Conservation (phyloP, 179 eudicot species). For the Nepenthes alata region DNA sequence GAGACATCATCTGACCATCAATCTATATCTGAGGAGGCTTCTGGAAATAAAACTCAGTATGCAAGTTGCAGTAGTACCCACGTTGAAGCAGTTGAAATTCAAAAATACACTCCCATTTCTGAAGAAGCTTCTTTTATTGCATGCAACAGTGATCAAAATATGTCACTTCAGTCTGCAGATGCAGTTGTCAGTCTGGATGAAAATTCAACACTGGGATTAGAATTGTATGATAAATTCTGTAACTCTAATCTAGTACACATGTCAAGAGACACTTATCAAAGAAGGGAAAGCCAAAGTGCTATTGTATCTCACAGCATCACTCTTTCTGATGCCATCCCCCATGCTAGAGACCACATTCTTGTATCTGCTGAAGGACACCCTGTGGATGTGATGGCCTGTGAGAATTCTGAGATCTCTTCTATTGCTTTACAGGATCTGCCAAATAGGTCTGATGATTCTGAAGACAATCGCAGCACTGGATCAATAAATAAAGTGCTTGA, state of each 20-base stretch:
- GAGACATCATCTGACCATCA: conserved; percentile 17
- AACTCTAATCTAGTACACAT: conserved; percentile 8
- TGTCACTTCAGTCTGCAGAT: conserved; percentile 14
- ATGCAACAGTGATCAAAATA: conserved; percentile 13
- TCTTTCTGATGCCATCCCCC: conserved; percentile 13
- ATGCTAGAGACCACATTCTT: conserved; percentile 17
- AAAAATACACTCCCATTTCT: conserved; percentile 10
- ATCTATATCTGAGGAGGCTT: conserved; percentile 17
- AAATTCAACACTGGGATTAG: conserved; percentile 10
- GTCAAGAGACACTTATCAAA: conserved; percentile 10
- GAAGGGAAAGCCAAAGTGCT: conserved; percentile 10
- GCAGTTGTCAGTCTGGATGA: conserved; percentile 14
- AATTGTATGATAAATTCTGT: conserved; percentile 14
- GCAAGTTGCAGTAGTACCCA: conserved; percentile 2
- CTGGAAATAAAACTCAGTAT: conserved; percentile 13
- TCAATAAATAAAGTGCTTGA: conserved; percentile 9
- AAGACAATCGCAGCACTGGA: conserved; percentile 4
- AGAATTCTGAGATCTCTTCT: conserved; percentile 15
- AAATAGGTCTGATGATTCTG: conserved; percentile 13
- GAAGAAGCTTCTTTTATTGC: conserved; percentile 23
- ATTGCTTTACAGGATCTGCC: conserved; percentile 11
- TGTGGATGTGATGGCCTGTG: conserved; percentile 17
- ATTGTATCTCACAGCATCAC: conserved; percentile 12
- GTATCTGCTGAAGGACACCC: conserved; percentile 18
- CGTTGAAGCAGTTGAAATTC: no score